Conservation (phyloP, 2,329 filamentous ascomycete genomes). For the Parastagonospora avenae region DNA sequence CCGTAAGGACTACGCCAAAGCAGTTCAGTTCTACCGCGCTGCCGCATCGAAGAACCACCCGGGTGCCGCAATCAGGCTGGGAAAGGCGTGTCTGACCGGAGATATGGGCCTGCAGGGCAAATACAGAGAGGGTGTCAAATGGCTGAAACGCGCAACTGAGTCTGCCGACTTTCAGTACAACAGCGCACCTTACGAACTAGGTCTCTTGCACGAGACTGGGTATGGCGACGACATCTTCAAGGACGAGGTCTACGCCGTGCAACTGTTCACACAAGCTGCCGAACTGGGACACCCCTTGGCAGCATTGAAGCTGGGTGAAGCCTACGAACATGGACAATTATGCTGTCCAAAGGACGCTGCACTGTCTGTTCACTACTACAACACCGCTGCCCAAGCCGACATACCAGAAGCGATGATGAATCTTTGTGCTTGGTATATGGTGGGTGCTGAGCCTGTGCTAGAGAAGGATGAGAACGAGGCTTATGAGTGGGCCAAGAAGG, state of each 20-base stretch:
- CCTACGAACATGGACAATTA: constrained; percentile 90
- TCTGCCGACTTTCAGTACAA: constrained; percentile 92
- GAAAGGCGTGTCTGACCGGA: constrained; percentile 85
- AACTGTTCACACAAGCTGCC: constrained; percentile 91
- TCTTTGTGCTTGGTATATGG: constrained; percentile 97
- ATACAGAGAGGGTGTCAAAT: constrained; percentile 91
- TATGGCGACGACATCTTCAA: constrained; percentile 93
- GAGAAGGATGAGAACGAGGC: constrained; percentile 96
- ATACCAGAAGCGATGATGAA: constrained; percentile 96
- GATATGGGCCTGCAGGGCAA: constrained; percentile 84
- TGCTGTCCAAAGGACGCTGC: constrained; percentile 89
- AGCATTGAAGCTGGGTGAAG: constrained; percentile 87
- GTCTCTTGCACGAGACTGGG: constrained; percentile 86
- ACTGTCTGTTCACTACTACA: constrained; percentile 97
- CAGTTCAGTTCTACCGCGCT: constrained; percentile 88
- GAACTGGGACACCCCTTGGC: constrained; percentile 89
- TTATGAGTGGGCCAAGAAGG: constrained; percentile 91
- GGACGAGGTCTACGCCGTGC: constrained; percentile 87
- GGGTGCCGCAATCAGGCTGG: constrained; percentile 90
- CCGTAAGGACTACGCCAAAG: constrained; percentile 85
- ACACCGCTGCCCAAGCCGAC: constrained; percentile 81
- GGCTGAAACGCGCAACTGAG: constrained; percentile 92
- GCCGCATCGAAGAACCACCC: constrained; percentile 94
- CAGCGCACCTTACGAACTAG: constrained; percentile 87
- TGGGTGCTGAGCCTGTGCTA: constrained; percentile 87